These are phyloP conservation scores for Camelina neglecta DNA, from an alignment of 345 rosid genomes.

Conservation along the genomic window DNA sequence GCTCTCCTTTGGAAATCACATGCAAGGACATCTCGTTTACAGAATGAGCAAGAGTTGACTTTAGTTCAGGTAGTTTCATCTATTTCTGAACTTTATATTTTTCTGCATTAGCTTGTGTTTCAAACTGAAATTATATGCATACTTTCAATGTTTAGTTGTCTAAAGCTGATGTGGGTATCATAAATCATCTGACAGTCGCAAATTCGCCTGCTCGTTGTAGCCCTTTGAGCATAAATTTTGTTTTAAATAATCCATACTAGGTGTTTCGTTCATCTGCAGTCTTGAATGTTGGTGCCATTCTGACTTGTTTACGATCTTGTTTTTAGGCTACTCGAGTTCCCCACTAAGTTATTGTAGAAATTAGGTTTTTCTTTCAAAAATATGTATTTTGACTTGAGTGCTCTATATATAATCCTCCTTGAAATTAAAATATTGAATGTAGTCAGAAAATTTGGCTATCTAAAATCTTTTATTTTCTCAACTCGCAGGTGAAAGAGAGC, in stretches of 20 bases:
- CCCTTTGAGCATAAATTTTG: constrained; percentile 1
- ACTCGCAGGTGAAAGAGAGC: constrained; percentile 66
- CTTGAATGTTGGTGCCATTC: constrained; percentile 26
- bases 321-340: constrained; percentile 17
- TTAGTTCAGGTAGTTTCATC: constrained; percentile 78
- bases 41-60: constrained; percentile 88
- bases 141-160: constrained; percentile 18
- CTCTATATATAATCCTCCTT: constrained; percentile 12
- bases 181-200: background rate
- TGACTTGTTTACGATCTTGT: constrained; percentile 24
- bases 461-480: constrained; percentile 25
- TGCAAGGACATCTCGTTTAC: constrained; percentile 81
- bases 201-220: constrained; percentile 12
- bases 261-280: background rate
- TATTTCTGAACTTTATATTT: constrained; percentile 7
- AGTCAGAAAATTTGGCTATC: constrained; percentile 27
- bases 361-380: constrained; percentile 5
- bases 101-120: constrained; percentile 21
- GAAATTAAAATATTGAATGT: background rate
- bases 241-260: constrained; percentile 2
- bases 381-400: constrained; percentile 14
- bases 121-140: constrained; percentile 28
- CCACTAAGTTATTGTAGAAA: constrained; percentile 12
- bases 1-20: constrained; percentile 91
- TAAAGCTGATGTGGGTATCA: constrained; percentile 22